Conservation (phyloP, 225 moss, liverwort and hornwort species). For the Marchantia polymorpha region DNA sequence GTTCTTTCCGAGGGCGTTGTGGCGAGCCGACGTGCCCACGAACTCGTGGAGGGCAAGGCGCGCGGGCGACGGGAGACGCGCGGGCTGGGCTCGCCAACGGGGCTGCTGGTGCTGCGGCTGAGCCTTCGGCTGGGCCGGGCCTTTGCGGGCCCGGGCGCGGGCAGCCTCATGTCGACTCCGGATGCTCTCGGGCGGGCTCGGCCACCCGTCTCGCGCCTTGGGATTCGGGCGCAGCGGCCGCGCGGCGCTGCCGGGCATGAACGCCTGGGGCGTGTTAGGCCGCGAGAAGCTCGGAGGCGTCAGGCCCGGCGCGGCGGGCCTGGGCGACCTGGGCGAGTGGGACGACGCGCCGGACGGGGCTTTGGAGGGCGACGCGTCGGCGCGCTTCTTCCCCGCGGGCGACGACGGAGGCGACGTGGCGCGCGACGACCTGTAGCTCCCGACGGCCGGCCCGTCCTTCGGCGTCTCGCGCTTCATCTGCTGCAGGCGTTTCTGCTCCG, state of each 20-base stretch:
- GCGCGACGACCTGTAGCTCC: background rate
- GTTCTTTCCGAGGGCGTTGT: slow-evolving; percentile 16
- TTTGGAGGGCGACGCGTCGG: background rate
- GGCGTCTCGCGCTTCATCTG: background rate
- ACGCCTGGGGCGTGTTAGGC: slow-evolving; percentile 5
- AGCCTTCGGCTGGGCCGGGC: too few relatives aligned
- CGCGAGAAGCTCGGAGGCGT: background rate
- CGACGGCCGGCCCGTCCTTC: background rate
- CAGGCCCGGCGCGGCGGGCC: too few relatives aligned
- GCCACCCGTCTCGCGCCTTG: slow-evolving; percentile 9
- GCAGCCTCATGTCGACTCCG: background rate
- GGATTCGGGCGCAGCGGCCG: slow-evolving; percentile 5
- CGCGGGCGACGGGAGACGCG: slow-evolving; percentile 8
- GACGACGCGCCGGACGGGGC: background rate
- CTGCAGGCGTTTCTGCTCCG: background rate
- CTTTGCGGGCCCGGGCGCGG: background rate
- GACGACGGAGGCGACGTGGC: background rate
- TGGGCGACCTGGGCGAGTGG: background rate
- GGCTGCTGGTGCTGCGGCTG: background rate
- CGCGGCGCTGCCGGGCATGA: background rate
- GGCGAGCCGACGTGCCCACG: slow-evolving; percentile 13
- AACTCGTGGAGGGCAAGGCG: slow-evolving; percentile 15
- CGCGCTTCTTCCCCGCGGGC: background rate
- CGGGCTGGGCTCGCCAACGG: background rate
- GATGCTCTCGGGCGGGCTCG: slow-evolving; percentile 13